These are phyloP conservation scores for Candida palmyrensis DNA, from an alignment of 805 yeast genomes.

Conservation along the genomic window DNA sequence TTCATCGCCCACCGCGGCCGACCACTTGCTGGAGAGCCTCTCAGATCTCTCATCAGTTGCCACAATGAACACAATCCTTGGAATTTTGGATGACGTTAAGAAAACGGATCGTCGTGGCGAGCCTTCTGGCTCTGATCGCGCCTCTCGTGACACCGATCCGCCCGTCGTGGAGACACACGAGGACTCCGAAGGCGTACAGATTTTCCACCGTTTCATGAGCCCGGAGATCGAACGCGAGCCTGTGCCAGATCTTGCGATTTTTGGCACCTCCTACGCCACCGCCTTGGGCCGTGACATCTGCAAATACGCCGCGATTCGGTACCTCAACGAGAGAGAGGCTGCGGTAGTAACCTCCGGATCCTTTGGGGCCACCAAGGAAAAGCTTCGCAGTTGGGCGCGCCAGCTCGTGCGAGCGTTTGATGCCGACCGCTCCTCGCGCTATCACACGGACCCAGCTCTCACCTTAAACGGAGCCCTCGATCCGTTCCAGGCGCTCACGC, in stretches of 20 bases:
- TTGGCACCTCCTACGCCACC: conserved; percentile 1
- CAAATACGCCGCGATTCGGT: conserved; percentile 8
- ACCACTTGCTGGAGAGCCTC: too few relatives aligned
- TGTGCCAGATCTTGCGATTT: not conserved
- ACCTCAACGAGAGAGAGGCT: conserved; percentile 8
- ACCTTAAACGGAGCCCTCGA: conserved; percentile 1
- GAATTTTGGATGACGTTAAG: conserved; percentile 4
- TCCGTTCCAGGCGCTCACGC: conserved; percentile 1
- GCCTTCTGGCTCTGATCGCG: too few relatives aligned
- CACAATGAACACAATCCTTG: conserved; percentile 4
- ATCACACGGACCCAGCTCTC: not conserved
- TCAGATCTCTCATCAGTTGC: conserved; percentile 4
- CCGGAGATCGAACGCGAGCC: conserved; percentile 4
- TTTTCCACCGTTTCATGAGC: too few relatives aligned
- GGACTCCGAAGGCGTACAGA: too few relatives aligned
- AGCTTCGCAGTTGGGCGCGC: too few relatives aligned
- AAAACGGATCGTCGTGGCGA: too few relatives aligned
- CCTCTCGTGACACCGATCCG: too few relatives aligned
- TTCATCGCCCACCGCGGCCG: too few relatives aligned
- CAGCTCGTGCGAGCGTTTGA: not conserved
- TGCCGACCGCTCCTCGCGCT: not conserved
- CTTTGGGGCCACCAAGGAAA: too few relatives aligned
- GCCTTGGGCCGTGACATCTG: conserved; percentile 11
- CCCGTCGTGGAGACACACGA: too few relatives aligned
- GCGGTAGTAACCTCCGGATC: too few relatives aligned